Evolutionary conservation across 2,329 filamentous ascomycete genomes (phyloP).

Genomic region (Neurospora sp.): DNA sequence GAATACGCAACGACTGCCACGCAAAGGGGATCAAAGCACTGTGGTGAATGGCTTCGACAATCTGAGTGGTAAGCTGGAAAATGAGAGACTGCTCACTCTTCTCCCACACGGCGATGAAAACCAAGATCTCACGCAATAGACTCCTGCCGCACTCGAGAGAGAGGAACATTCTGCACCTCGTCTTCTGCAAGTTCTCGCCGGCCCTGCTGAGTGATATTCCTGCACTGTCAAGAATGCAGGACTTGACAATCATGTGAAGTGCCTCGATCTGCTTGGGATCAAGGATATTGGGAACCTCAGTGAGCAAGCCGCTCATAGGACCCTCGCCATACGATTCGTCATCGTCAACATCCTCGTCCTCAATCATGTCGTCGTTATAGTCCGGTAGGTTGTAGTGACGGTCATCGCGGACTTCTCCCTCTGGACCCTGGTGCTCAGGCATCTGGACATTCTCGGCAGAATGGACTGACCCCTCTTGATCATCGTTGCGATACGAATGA

Average conservation of each 20-base stretch:
- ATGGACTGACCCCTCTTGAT: constrained; percentile 27
- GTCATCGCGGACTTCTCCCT: constrained; percentile 11
- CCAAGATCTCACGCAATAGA: constrained; percentile 77
- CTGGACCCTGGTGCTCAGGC: constrained; percentile 15
- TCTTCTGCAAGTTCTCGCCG: constrained; percentile 80
- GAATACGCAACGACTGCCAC: constrained; percentile 83
- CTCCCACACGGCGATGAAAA: constrained; percentile 97
- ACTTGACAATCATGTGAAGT: constrained; percentile 94
- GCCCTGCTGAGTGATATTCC: constrained; percentile 57
- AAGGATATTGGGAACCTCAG: constrained; percentile 87
- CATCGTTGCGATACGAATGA: constrained; percentile 32
- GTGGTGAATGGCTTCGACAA: constrained; percentile 84
- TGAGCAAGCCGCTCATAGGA: constrained; percentile 73
- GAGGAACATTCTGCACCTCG: constrained; percentile 79
- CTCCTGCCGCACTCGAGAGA: constrained; percentile 87
- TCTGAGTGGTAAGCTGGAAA: constrained; percentile 93
- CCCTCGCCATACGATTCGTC: constrained; percentile 74
- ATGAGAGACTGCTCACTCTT: constrained; percentile 88
- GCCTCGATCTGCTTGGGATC: constrained; percentile 94
- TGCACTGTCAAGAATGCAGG: constrained; percentile 77
- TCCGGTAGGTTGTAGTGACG: constrained; percentile 21
- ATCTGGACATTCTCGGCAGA: constrained; percentile 28
- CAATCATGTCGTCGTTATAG: constrained; percentile 44
- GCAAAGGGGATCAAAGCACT: constrained; percentile 85
- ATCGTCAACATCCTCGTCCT: constrained; percentile 61